These are phyloP conservation scores for Eucalyptus brandiana DNA, from an alignment of 345 rosid species.

Conservation along the genomic window DNA sequence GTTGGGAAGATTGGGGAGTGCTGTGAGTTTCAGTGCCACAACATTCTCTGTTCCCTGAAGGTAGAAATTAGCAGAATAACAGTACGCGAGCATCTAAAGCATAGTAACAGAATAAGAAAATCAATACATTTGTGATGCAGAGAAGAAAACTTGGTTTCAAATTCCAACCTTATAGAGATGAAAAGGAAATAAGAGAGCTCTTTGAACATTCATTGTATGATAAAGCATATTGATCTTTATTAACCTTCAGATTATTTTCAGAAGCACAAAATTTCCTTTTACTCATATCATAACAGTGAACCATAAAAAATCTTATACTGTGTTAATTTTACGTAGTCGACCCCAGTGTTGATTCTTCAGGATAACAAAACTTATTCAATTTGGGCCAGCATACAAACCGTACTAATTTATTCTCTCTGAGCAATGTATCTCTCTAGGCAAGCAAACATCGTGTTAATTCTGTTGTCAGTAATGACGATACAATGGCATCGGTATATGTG, in stretches of 20 bases:
- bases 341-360: not conserved
- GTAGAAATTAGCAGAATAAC: not conserved
- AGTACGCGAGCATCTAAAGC: not conserved
- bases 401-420: not conserved
- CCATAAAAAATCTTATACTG: not conserved
- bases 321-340: not conserved
- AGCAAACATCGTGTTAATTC: not conserved
- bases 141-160: not conserved
- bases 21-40: not conserved
- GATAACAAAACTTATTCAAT: not conserved
- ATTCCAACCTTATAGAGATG: not conserved
- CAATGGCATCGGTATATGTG: not conserved
- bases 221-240: not conserved
- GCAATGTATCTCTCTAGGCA: not conserved
- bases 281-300: not conserved
- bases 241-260: not conserved
- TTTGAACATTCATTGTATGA: not conserved
- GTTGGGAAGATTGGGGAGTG: not conserved
- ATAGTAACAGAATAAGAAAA: not conserved
- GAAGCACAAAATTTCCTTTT: not conserved
- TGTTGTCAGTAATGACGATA: not conserved
- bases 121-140: not conserved
- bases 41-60: not conserved
- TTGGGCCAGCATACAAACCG: not conserved
- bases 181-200: not conserved